These are phyloP conservation scores for Auriscalpium orientale DNA, from an alignment of 768 basidiomycete species.

Conservation along the genomic window DNA sequence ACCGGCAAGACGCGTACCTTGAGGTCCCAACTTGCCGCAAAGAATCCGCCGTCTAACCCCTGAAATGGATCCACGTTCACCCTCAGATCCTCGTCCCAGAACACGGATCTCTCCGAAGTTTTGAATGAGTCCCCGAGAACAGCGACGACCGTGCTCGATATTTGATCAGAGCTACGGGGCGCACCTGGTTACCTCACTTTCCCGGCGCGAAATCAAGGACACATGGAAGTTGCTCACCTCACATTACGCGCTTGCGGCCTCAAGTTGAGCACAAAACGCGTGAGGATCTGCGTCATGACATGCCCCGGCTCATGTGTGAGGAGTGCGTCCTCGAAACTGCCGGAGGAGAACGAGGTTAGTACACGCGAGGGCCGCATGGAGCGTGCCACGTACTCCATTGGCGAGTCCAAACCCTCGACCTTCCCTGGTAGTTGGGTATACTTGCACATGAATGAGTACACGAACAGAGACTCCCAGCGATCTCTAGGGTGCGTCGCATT, in stretches of 20 bases:
- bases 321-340: constrained; percentile 74
- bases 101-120: constrained; percentile 64
- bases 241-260: constrained; percentile 86
- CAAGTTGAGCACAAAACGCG: constrained; percentile 73
- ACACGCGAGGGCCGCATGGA: neutral
- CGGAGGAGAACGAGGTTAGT: constrained; percentile 3
- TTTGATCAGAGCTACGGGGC: constrained; percentile 63
- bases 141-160: constrained; percentile 64
- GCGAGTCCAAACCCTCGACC: constrained; percentile 70
- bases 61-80: constrained; percentile 71
- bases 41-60: constrained; percentile 63
- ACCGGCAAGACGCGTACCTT: constrained; percentile 48
- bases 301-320: constrained; percentile 64
- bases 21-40: constrained; percentile 71
- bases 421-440: constrained; percentile 71
- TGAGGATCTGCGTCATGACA: constrained; percentile 65
- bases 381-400: constrained; percentile 66
- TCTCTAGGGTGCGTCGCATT: constrained; percentile 67
- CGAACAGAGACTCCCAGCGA: constrained; percentile 83
- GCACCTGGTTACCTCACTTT: constrained; percentile 27
- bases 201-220: constrained; percentile 22
- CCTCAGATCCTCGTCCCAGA: constrained; percentile 67
- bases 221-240: constrained; percentile 49
- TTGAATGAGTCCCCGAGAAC: constrained; percentile 71
- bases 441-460: constrained; percentile 79